Percentiles rank a stretch among this genome's conserved stretches.
Conservation (phyloP, 192 early-diverging fungal genomes). For the Physocladia obscura region DNA sequence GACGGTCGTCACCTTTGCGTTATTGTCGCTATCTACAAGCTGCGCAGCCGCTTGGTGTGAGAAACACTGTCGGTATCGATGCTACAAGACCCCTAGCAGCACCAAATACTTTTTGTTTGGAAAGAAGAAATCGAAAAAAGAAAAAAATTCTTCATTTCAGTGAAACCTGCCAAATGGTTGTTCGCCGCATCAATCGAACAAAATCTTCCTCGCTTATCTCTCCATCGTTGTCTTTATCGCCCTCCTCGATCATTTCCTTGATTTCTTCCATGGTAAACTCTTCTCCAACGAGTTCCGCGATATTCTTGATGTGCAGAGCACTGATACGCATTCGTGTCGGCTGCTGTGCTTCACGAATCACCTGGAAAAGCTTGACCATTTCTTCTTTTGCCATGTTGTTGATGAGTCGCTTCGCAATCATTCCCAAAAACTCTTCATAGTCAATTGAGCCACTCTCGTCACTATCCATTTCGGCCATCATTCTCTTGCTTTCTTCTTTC, state of each 20-base stretch:
- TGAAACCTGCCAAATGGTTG: constrained; percentile 29
- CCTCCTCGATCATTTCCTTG: constrained; percentile 53
- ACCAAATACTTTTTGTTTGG: too few species aligned
- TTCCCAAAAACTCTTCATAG: constrained; percentile 43
- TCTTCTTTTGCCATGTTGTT: constrained; percentile 35
- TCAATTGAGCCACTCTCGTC: constrained; percentile 50
- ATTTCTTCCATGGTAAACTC: constrained; percentile 48
- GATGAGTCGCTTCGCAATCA: constrained; percentile 39
- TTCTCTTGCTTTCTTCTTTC: constrained; percentile 44
- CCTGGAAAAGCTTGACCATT: constrained; percentile 34
- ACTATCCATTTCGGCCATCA: constrained; percentile 48
- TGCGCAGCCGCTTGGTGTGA: too few species aligned
- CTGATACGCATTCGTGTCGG: constrained; percentile 25
- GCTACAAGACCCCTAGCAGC: too few species aligned
- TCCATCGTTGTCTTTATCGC: constrained; percentile 50
- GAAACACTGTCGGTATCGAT: too few species aligned
- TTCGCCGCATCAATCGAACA: constrained; percentile 43
- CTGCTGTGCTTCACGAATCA: constrained; percentile 15
- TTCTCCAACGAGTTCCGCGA: constrained; percentile 42
- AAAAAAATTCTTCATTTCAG: too few species aligned
- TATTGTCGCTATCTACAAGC: too few species aligned
- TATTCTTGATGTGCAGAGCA: constrained; percentile 35
- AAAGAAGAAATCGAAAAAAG: too few species aligned
- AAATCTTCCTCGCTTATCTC: constrained; percentile 52
- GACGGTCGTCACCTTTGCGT: too few species aligned